Evolutionary conservation across 768 basidiomycete genomes (phyloP), one percentile per base, ranked within the genome.

Genomic region (Termitomyces sp.): DNA sequence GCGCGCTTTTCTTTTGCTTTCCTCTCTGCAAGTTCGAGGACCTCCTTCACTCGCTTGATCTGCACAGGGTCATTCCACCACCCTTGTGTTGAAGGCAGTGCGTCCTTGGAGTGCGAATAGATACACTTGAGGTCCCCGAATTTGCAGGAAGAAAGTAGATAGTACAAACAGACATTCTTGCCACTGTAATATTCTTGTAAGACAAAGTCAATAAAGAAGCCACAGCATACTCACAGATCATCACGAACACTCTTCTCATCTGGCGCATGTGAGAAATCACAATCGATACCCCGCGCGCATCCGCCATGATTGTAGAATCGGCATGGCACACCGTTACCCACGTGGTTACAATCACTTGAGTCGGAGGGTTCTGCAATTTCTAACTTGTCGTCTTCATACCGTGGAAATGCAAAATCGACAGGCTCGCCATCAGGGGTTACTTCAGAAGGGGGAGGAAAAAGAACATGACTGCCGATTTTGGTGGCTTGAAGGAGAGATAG

Each of bases 281-380:
- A 86, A 2, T 60, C 55, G 8, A 20, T 51, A 0, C 82, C 80
- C 3, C 74, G 70, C 10, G 57, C 66, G 63, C 84, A 85, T 0
- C 80, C 80, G 18, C 74, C 71, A 57, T 79, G 82, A 55, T 86
- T 86, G 65, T 85, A 83, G 64, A 80, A 82, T 45, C 78, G 73
- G 65, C 84, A 86, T 0, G 83, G 78, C 2, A 76, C 72, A 3
- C 77, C 76, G 49, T 82, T 84, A 4, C 83, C 84, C 1, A 64
- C 65, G 57, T 84, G 83, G 39, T 72, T 69, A 58, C 74, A 83
- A 61, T 85, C 84, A 51, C 80, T 82, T 12, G 81, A 81, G 65
- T 84, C 84, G 0, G 80, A 82, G 9, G 75, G 71, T 1, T 76
- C 75, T 8, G 73, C 76, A 46, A 75, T 66, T 27, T 78, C 77